phyloP scores from a whole-genome alignment of 2,329 filamentous ascomycete species.

The Trichoderma sp. region DNA sequence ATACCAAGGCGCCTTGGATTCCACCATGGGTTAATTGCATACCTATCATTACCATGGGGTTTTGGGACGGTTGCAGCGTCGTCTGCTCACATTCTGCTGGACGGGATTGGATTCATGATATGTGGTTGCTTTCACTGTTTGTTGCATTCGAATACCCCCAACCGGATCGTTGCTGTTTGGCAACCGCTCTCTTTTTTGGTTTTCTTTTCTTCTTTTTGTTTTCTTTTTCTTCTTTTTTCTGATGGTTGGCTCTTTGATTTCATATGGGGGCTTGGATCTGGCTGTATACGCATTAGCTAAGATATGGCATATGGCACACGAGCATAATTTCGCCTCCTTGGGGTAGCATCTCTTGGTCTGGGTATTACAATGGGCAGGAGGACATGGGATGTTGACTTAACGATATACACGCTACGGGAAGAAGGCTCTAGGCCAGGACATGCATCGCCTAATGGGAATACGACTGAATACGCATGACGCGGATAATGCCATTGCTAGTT shows the following conservation, averaged over 20 bases:
- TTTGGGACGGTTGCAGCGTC: background rate
- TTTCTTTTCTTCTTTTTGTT: background rate
- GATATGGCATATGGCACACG: background rate
- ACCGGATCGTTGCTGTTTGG: background rate
- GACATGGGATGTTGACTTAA: background rate
- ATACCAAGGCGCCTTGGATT: slow-evolving; percentile 17
- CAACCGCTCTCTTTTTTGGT: background rate
- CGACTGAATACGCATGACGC: background rate
- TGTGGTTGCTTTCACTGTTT: slow-evolving; percentile 4
- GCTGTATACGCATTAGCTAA: slow-evolving; percentile 8
- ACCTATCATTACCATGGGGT: background rate
- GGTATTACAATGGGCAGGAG: background rate
- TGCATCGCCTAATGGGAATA: slow-evolving; percentile 10
- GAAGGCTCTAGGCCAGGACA: background rate
- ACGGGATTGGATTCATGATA: background rate
- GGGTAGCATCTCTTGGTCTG: background rate
- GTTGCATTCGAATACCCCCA: slow-evolving; percentile 9
- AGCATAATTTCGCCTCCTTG: background rate
- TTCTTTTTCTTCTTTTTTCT: background rate
- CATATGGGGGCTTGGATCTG: background rate
- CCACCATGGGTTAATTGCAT: slow-evolving; percentile 2
- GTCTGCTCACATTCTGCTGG: slow-evolving; percentile 8
- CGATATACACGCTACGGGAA: slow-evolving; percentile 4
- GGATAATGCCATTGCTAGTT: background rate
- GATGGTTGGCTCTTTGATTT: too few relatives aligned